Conservation (phyloP, 2,329 filamentous ascomycete genomes). For the Colletotrichum godetiae region DNA sequence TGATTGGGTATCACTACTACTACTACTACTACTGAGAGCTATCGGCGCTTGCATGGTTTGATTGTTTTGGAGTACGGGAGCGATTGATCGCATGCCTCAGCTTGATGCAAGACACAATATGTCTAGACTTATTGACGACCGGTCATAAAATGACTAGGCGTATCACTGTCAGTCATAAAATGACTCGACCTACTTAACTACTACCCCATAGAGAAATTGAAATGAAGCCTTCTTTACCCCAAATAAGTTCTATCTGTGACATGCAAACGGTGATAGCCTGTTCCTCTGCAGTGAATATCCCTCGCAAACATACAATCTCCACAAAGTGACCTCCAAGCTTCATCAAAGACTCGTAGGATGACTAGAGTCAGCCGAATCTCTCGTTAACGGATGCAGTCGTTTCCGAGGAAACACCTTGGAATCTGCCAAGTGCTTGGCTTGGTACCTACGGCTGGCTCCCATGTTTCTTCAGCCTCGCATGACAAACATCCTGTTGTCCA, state of each 20-base stretch:
- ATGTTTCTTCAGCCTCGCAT: no score
- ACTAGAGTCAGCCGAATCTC: rapidly evolving
- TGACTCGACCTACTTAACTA: no score
- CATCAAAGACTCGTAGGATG: background rate
- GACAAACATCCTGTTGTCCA: no score
- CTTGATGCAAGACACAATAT: background rate
- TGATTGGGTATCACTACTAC: background rate
- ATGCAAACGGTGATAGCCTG: background rate
- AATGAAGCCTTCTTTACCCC: background rate
- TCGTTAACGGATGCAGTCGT: background rate
- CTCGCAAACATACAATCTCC: background rate
- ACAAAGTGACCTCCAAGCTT: rapidly evolving
- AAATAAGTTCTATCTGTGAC: background rate
- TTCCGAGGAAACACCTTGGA: no score
- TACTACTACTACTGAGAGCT: background rate
- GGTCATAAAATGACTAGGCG: no score
- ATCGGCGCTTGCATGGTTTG: background rate
- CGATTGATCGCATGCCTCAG: background rate
- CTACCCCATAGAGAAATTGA: background rate
- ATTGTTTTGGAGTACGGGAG: background rate
- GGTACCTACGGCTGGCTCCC: no score
- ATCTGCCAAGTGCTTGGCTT: no score
- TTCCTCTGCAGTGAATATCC: rapidly evolving
- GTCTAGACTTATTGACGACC: background rate
- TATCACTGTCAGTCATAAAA: no score